Conservation (phyloP, 805 yeast genomes). For the Candida ipomoeae region DNA sequence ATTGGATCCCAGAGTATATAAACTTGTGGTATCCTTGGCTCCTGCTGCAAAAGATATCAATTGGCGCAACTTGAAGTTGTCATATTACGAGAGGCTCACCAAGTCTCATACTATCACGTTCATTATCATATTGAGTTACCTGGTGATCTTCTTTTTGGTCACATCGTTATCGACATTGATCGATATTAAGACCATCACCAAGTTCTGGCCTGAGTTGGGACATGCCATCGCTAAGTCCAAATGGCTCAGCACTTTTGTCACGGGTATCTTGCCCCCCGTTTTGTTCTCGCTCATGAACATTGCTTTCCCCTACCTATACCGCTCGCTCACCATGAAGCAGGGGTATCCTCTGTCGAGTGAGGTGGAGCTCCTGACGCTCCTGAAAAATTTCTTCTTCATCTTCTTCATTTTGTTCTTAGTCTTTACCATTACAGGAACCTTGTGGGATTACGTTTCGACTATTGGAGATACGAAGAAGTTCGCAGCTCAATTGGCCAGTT, state of each 20-base stretch:
- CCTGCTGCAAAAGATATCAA: constrained; percentile 46
- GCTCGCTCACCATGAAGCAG: constrained; percentile 46
- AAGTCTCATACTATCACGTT: constrained; percentile 40
- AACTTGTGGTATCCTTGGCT: constrained; percentile 39
- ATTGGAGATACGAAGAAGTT: constrained; percentile 57
- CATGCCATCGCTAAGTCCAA: constrained; percentile 47
- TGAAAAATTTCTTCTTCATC: constrained; percentile 56
- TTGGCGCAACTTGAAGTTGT: constrained; percentile 44
- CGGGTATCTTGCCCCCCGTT: constrained; percentile 60
- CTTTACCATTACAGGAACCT: constrained; percentile 58
- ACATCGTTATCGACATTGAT: constrained; percentile 54
- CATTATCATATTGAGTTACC: constrained; percentile 46
- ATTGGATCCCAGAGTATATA: constrained; percentile 42
- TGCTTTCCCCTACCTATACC: constrained; percentile 51
- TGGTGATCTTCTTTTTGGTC: constrained; percentile 51
- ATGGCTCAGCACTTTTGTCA: constrained; percentile 50
- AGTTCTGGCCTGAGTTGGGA: constrained; percentile 58
- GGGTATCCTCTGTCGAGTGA: constrained; percentile 57
- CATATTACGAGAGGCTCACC: constrained; percentile 34
- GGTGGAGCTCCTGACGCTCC: constrained; percentile 52
- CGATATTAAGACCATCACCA: constrained; percentile 51
- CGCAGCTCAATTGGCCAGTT: constrained; percentile 51
- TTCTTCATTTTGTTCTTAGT: constrained; percentile 60
- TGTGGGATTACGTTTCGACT: constrained; percentile 55
- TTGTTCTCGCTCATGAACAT: constrained; percentile 53